A percentile compares a stretch with the other conserved stretches of the same genome.
These are phyloP conservation scores for Petunia secreta DNA, from an alignment of 257 asterid genomes.

Conservation along the genomic window DNA sequence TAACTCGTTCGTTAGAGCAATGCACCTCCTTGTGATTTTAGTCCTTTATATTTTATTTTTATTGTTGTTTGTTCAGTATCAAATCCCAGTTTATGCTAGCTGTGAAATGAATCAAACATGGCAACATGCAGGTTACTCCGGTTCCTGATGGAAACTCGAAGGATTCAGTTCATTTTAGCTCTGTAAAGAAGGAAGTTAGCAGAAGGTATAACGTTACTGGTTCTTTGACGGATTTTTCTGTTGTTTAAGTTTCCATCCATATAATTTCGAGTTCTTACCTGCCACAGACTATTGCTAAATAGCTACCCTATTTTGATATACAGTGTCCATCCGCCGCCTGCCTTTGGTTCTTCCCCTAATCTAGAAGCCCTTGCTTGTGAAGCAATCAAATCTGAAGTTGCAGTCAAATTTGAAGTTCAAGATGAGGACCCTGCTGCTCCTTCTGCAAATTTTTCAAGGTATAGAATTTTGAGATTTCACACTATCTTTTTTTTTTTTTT, in stretches of 20 bases:
- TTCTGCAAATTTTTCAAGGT: constrained; percentile 61
- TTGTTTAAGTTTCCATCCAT: constrained; percentile 17
- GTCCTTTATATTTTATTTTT: constrained; percentile 1
- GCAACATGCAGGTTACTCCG: constrained; percentile 65
- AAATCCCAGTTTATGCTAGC: constrained; percentile 30
- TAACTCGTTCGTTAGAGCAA: background rate
- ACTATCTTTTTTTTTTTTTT: background rate
- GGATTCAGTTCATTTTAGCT: constrained; percentile 54
- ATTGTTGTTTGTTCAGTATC: constrained; percentile 25
- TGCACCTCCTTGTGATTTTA: background rate
- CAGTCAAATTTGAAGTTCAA: constrained; percentile 61
- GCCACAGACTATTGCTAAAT: constrained; percentile 26
- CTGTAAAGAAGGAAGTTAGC: constrained; percentile 50
- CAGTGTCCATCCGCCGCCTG: constrained; percentile 98
- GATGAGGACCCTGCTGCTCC: constrained; percentile 53
- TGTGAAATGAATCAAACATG: constrained; percentile 32
- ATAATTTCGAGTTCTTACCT: constrained; percentile 19
- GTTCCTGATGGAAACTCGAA: constrained; percentile 56
- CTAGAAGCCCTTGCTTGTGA: constrained; percentile 95
- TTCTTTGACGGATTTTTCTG: constrained; percentile 13
- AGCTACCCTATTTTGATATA: constrained; percentile 30
- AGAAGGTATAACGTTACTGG: constrained; percentile 37
- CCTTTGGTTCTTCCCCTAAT: constrained; percentile 98
- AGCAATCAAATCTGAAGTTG: constrained; percentile 59
- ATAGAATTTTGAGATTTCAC: constrained; percentile 32